A percentile compares a stretch with the other conserved stretches of the same genome.
These are phyloP conservation scores for Diaporthe destruens DNA, from an alignment of 2,329 filamentous ascomycete genomes.

Conservation along the genomic window DNA sequence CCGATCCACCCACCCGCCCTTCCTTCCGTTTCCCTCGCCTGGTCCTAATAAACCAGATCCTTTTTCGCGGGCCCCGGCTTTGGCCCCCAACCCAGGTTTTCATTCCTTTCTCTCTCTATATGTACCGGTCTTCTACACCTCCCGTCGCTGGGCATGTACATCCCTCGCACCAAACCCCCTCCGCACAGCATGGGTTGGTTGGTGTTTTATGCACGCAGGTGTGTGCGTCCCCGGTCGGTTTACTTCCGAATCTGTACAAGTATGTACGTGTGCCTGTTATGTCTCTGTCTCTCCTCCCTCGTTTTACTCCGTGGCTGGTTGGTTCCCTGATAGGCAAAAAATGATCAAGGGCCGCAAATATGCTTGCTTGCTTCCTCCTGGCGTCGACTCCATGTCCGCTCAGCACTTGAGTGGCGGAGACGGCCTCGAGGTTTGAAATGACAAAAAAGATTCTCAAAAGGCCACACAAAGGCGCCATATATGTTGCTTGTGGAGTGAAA, in stretches of 20 bases:
- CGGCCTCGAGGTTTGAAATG: not conserved
- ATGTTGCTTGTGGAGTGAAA: constrained; percentile 17
- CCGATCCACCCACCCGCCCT: not conserved
- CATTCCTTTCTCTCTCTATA: constrained; percentile 27
- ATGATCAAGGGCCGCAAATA: constrained; percentile 8
- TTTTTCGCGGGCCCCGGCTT: too few species aligned
- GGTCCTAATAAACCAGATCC: not conserved
- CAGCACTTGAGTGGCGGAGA: constrained; percentile 36
- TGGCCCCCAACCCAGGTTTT: not conserved
- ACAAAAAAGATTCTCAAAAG: constrained; percentile 20
- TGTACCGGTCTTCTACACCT: not conserved
- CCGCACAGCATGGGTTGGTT: too few species aligned
- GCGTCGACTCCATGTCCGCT: constrained; percentile 14
- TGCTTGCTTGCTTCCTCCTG: constrained; percentile 7
- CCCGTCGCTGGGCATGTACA: constrained; percentile 1
- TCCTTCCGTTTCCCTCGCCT: not conserved
- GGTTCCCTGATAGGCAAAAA: constrained; percentile 1
- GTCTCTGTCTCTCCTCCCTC: not conserved
- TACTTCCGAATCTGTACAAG: not conserved
- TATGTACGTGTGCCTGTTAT: not conserved
- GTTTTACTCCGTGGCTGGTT: not conserved
- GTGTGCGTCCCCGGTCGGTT: not conserved
- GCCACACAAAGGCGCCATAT: constrained; percentile 25
- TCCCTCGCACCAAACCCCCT: not conserved
- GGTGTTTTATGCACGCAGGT: not conserved